phyloP scores from a whole-genome alignment of 345 rosid genomes.

The Populus nigra region DNA sequence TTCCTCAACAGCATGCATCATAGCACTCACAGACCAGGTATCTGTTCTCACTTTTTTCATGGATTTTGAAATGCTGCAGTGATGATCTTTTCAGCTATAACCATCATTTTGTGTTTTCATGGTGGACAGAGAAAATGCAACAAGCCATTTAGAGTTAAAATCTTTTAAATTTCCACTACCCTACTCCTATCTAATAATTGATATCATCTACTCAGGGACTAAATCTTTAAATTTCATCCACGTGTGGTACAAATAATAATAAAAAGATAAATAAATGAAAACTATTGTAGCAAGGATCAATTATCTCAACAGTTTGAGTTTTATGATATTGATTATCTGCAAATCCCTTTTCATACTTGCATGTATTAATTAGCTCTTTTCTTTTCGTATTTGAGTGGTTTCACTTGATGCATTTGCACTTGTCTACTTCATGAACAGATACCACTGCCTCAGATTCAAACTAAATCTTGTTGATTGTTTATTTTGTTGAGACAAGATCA shows the following conservation, averaged over 20 bases:
- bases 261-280: neutral
- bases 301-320: neutral
- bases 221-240: neutral
- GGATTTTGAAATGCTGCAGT: neutral
- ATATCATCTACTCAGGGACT: neutral
- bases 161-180: neutral
- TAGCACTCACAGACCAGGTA: conserved; percentile 86
- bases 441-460: neutral
- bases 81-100: neutral
- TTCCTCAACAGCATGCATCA: conserved; percentile 93
- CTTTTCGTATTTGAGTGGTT: neutral
- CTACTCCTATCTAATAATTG: neutral
- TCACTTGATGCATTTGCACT: neutral
- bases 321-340: neutral
- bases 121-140: neutral
- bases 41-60: conserved; percentile 8
- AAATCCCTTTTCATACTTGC: neutral
- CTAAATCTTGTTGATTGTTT: neutral
- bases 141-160: neutral
- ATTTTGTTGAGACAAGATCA: neutral
- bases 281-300: neutral
- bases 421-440: neutral
- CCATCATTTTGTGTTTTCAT: neutral
- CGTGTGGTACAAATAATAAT: neutral
- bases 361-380: neutral